Percentiles rank a stretch among this genome's conserved stretches.
Conservation (phyloP, 2,329 filamentous ascomycete genomes). For the Phialophora macrospora region DNA sequence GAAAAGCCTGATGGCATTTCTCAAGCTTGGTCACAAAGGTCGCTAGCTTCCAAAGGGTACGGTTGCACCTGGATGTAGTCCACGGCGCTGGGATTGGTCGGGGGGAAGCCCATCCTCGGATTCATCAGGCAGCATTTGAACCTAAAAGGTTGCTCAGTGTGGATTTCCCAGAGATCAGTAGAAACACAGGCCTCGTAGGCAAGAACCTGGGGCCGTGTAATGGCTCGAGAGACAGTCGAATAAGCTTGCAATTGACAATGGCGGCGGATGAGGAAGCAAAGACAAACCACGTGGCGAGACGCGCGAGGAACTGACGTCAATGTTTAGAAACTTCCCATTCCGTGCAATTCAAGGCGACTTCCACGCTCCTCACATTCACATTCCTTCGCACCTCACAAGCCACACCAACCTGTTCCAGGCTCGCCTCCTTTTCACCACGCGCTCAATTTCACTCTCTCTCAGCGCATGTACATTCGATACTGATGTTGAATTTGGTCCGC, state of each 20-base stretch:
- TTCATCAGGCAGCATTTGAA: constrained; percentile 7
- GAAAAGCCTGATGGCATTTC: constrained; percentile 29
- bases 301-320: neutral
- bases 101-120: constrained; percentile 6
- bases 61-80: constrained; percentile 28
- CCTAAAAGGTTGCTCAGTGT: no score
- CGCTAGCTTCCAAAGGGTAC: constrained; percentile 22
- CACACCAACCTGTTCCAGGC: no score
- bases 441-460: neutral
- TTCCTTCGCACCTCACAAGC: neutral
- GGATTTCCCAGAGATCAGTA: no score
- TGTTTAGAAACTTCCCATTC: neutral
- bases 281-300: no score
- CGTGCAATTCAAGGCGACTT: neutral
- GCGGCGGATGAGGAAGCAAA: no score
- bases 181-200: no score
- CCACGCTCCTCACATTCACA: no score
- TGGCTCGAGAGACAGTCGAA: no score
- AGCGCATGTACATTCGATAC: neutral
- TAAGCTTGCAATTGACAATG: no score
- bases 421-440: no score
- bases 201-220: no score
- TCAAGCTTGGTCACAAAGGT: constrained; percentile 25
- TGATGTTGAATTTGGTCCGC: neutral
- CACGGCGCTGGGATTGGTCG: constrained; percentile 22